Conservation (phyloP, 2,329 filamentous ascomycete species). For the Zymoseptoria brevis region DNA sequence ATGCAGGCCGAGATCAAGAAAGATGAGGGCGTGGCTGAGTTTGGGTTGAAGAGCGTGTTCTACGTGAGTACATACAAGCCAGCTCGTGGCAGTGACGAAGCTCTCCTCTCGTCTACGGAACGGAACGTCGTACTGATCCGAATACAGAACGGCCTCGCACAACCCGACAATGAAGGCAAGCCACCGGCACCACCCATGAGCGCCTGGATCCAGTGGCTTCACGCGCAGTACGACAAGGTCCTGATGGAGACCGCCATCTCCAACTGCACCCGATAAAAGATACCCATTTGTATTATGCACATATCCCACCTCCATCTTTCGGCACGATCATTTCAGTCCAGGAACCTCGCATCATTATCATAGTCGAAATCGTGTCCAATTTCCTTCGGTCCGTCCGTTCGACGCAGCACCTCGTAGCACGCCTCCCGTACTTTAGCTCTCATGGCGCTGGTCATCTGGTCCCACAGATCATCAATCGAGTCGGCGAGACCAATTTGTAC, state of each 20-base stretch:
- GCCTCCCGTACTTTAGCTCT: constrained; percentile 22
- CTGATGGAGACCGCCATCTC: constrained; percentile 47
- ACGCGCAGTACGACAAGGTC: constrained; percentile 50
- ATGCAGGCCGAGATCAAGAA: constrained; percentile 55
- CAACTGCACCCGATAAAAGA: constrained; percentile 27
- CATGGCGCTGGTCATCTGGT: constrained; percentile 15
- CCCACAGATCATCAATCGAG: constrained; percentile 15
- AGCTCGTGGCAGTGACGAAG: neutral
- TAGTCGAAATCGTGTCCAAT: constrained; percentile 13
- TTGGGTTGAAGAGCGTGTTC: constrained; percentile 58
- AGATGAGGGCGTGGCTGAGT: constrained; percentile 52
- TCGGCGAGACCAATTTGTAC: constrained; percentile 6
- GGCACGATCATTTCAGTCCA: constrained; percentile 18
- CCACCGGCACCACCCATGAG: constrained; percentile 39
- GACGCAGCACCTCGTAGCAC: constrained; percentile 22
- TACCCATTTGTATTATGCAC: neutral
- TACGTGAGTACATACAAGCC: constrained; percentile 30
- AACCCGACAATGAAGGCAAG: constrained; percentile 26
- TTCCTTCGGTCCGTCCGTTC: constrained; percentile 18
- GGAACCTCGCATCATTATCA: constrained; percentile 25
- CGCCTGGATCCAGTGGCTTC: constrained; percentile 41
- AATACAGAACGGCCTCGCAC: constrained; percentile 24
- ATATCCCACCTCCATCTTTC: neutral
- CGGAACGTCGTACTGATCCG: neutral
- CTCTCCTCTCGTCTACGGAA: neutral